Conservation (phyloP, 148 eudicot species). For the Silene conica region DNA sequence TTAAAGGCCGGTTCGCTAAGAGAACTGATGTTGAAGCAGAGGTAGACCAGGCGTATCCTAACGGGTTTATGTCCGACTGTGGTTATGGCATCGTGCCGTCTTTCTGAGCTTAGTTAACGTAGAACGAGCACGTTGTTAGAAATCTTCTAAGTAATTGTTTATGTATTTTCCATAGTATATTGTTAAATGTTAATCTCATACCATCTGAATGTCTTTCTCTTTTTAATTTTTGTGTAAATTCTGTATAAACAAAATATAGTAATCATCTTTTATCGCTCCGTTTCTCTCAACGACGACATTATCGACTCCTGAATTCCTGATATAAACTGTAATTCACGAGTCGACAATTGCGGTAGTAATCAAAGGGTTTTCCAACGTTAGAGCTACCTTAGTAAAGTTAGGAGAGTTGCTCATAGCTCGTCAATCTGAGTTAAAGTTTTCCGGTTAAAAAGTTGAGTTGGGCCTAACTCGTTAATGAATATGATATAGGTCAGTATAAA, state of each 20-base stretch:
- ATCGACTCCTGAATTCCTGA: too few species aligned
- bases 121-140: background rate
- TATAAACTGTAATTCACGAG: too few species aligned
- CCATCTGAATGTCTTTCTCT: too few species aligned
- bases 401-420: too few species aligned
- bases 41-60: slow-evolving; percentile 63
- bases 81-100: slow-evolving; percentile 39
- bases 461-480: too few species aligned
- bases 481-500: too few species aligned
- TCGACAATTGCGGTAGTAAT: too few species aligned
- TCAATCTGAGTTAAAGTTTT: too few species aligned
- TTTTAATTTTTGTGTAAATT: slow-evolving; percentile 23
- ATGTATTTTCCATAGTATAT: slow-evolving; percentile 19
- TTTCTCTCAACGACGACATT: slow-evolving; percentile 7
- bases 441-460: too few species aligned
- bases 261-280: slow-evolving; percentile 9
- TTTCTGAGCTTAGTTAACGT: slow-evolving; percentile 17
- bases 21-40: slow-evolving; percentile 67
- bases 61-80: slow-evolving; percentile 40
- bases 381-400: too few species aligned
- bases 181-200: background rate
- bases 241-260: slow-evolving; percentile 26
- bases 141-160: slow-evolving; percentile 2
- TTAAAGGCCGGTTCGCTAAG: slow-evolving; percentile 94
- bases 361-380: too few species aligned